Conservation (phyloP, 2,329 filamentous ascomycete species). For the Penicillium rolfsii region DNA sequence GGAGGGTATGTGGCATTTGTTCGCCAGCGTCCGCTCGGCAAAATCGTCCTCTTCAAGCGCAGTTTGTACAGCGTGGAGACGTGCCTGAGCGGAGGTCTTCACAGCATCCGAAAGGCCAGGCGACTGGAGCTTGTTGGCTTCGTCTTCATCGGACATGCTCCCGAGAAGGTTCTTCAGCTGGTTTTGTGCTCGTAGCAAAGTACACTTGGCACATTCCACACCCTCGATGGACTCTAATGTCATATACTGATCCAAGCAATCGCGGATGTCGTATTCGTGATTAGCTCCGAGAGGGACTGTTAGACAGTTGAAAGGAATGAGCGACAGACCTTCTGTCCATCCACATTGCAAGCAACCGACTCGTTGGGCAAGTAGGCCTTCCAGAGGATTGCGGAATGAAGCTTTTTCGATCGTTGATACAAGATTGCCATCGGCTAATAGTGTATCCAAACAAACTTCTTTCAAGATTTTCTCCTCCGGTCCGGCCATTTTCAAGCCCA, state of each 20-base stretch:
- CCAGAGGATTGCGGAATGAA: conserved; percentile 71
- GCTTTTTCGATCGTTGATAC: conserved; percentile 24
- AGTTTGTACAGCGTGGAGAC: conserved; percentile 67
- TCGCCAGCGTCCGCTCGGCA: conserved; percentile 66
- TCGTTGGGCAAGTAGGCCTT: conserved; percentile 84
- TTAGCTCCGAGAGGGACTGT: conserved; percentile 77
- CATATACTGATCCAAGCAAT: conserved; percentile 83
- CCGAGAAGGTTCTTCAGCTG: conserved; percentile 55
- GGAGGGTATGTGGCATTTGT: conserved; percentile 67
- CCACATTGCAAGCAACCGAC: conserved; percentile 86
- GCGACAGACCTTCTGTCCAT: conserved; percentile 81
- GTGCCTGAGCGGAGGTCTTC: conserved; percentile 48
- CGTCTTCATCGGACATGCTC: conserved; percentile 45
- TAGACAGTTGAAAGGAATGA: conserved; percentile 92
- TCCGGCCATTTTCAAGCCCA: conserved; percentile 46
- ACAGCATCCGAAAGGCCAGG: conserved; percentile 42
- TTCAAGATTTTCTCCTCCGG: conserved; percentile 40
- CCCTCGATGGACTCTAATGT: conserved; percentile 82
- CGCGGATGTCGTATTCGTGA: conserved; percentile 70
- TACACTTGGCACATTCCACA: conserved; percentile 91
- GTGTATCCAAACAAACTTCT: conserved; percentile 20
- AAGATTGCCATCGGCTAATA: conserved; percentile 16
- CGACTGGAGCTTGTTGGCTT: conserved; percentile 26
- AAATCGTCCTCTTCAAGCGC: conserved; percentile 81
- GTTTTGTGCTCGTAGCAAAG: conserved; percentile 64